Conservation (phyloP, 192 early-diverging fungal species). For the Coemansia brasiliensis region DNA sequence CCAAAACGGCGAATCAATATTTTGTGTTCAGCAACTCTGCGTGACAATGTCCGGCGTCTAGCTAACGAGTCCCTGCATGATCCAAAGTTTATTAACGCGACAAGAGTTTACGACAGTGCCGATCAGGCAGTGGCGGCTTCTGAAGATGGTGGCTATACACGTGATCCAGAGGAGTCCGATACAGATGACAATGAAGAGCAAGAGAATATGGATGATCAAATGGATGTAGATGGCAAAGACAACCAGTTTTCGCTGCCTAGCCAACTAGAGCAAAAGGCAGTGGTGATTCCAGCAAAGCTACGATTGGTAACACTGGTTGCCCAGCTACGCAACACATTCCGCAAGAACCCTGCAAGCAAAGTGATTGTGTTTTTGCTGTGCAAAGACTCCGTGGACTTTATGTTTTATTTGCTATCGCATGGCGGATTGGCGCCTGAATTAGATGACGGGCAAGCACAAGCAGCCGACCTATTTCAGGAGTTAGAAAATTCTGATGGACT, state of each 20-base stretch:
- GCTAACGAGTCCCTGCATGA: constrained; percentile 76
- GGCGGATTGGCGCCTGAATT: constrained; percentile 40
- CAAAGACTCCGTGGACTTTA: constrained; percentile 94
- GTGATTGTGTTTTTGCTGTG: constrained; percentile 94
- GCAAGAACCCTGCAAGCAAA: constrained; percentile 35
- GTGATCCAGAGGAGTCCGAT: constrained; percentile 16
- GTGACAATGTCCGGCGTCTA: constrained; percentile 78
- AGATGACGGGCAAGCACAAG: constrained; percentile 50
- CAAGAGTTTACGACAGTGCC: constrained; percentile 34
- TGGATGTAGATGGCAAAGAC: constrained; percentile 33
- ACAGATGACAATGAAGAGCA: constrained; percentile 21
- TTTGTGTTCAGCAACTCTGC: constrained; percentile 91
- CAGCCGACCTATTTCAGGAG: constrained; percentile 53
- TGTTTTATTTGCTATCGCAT: constrained; percentile 79
- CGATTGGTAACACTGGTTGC: constrained; percentile 84
- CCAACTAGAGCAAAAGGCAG: constrained; percentile 85
- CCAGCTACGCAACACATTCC: constrained; percentile 63
- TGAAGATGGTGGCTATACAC: background rate
- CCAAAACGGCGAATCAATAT: constrained; percentile 72
- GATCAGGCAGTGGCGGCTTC: constrained; percentile 41
- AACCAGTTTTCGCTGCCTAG: constrained; percentile 71
- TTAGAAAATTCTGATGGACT: background rate
- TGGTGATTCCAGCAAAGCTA: constrained; percentile 86
- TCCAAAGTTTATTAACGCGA: constrained; percentile 78
- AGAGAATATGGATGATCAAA: constrained; percentile 25